Base-by-base conservation (phyloP, 345 rosid species). In the Noccaea bulbosa region DNA sequence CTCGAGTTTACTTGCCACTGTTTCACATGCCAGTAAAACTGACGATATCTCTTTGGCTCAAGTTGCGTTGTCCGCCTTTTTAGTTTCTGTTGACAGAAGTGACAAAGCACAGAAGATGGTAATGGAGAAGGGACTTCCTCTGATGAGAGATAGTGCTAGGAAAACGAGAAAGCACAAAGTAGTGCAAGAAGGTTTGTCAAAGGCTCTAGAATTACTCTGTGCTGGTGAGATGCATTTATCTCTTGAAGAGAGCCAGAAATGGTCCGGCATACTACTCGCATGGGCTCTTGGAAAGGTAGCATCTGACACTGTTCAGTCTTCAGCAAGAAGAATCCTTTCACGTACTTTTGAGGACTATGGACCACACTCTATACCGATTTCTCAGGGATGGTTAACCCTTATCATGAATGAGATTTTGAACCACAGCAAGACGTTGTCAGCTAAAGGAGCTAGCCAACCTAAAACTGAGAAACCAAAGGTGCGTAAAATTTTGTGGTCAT, bases 321-420 rank as follows among this genome's bases (percentile, higher is more conserved):
- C 99, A 30, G 95, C 93, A 27, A 82, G 79, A 72, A 85, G 78
- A 78, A 85, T 91, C 59, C 95, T 94, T 71, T 83, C 99, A 39
- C 74, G 83, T 80, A 83, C 91, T 76, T 90, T 94, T 73, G 95
- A 89, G 74, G 86, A 81, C 56, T 78, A 91, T 38, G 97, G 92
- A 30, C 89, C 97, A 55, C 83, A 59, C 62, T 82, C 96, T 60
- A 55, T 91, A 47, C 89, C 89, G 16, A 81, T 94, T 80, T 94
- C 99, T 69, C 99, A 91, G 79, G 97, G 93, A 77, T 94, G 99
- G 97, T 80, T 94, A 74, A 85, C 95, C 72, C 76, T 88, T 74
- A 57, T 91, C 67, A 79, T 94, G 59, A 79, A 80, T 67, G 96
- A 89, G 75, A 77, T 83, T 64, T 71, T 94, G 48, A 78, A 67